A percentile compares a stretch with the other conserved stretches of the same genome.
phyloP scores from a whole-genome alignment of 768 basidiomycete genomes.

The Auricularia sp. region DNA sequence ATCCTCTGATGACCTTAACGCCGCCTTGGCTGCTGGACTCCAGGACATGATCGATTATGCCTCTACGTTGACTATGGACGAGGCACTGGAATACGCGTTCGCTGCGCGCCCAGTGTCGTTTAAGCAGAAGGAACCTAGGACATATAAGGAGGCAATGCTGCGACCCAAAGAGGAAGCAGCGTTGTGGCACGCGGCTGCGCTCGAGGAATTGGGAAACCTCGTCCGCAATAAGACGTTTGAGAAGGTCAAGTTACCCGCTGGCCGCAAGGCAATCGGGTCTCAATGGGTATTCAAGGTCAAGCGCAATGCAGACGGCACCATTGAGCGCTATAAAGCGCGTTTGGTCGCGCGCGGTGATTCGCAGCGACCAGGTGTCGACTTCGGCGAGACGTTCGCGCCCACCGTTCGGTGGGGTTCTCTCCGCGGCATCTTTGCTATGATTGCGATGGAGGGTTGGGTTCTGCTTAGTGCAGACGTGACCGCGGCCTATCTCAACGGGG shows the following conservation, averaged over 20 bases:
- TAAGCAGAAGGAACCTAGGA: background rate
- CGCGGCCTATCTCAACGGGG: conserved; percentile 11
- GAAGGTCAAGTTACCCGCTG: conserved; percentile 17
- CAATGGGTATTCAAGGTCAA: conserved; percentile 33
- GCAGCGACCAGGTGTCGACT: conserved; percentile 15
- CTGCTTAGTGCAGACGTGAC: conserved; percentile 11
- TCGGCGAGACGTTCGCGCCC: conserved; percentile 16
- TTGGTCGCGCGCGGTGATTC: conserved; percentile 35
- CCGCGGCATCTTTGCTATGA: conserved; percentile 11
- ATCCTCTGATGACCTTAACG: background rate
- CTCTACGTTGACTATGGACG: background rate
- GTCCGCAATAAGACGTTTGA: conserved; percentile 22
- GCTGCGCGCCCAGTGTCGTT: background rate
- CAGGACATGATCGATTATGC: background rate
- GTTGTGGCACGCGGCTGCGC: background rate
- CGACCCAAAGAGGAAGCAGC: background rate
- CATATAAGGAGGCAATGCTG: background rate
- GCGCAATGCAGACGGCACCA: conserved; percentile 25
- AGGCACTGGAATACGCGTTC: background rate
- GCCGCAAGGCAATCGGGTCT: conserved; percentile 21
- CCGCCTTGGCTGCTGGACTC: background rate
- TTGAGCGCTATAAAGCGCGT: conserved; percentile 29
- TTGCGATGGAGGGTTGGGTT: conserved; percentile 8
- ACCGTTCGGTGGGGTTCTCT: conserved; percentile 11
- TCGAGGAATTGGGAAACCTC: background rate